Base-by-base conservation (phyloP, 2,329 filamentous ascomycete genomes). In the Xylariaceae sp. region DNA sequence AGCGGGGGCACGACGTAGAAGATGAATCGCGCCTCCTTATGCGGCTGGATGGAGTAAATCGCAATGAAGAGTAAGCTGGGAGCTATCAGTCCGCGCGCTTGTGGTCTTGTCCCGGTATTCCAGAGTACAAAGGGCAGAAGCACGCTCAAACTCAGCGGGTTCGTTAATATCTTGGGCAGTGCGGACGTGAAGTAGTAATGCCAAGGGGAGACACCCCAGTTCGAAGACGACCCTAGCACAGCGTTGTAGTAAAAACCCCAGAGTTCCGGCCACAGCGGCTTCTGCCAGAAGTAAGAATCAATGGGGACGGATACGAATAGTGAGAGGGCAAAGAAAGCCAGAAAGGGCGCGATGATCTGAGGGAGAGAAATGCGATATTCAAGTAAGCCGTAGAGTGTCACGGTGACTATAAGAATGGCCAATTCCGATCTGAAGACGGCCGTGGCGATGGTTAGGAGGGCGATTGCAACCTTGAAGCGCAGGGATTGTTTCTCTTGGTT, bases 11-110 rank as follows among this genome's bases (percentile, higher is more conserved):
- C 78, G 50, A 84, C 79, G 72, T 97, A 97, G 65, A 97, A 84
- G 63, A 99, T 86, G 76, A 99, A 99, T 19, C 94, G 88, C 69
- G 91, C 88, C 73, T 99, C 94, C 70, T 99, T 99, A 74, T 99
- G 94, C 0, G 92, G 91, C 58, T 96, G 87, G 49, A 90, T 64
- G 60, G 90, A 96, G 76, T 96, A 97, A 43, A 95, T 71, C 3
- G 79, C 79, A 26, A 95, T 77, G 70, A 91, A 99, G 32, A 80
- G 70, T 1, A 95, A 61, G 7, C 81, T 79, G 0, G 94, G 91
- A 2, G 86, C 63, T 3, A 88, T 75, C 0, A 89, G 65, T 5
- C 75, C 72, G 12, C 71, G 67, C 0, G 77, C 74, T 4, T 72
- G 69, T 3, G 68, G 69, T 6, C 71, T 68, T 0, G 76, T 78